Evolutionary conservation across 345 rosid genomes (phyloP), one percentile per base, ranked within the genome.

Genomic region (Sonneratia alba): DNA sequence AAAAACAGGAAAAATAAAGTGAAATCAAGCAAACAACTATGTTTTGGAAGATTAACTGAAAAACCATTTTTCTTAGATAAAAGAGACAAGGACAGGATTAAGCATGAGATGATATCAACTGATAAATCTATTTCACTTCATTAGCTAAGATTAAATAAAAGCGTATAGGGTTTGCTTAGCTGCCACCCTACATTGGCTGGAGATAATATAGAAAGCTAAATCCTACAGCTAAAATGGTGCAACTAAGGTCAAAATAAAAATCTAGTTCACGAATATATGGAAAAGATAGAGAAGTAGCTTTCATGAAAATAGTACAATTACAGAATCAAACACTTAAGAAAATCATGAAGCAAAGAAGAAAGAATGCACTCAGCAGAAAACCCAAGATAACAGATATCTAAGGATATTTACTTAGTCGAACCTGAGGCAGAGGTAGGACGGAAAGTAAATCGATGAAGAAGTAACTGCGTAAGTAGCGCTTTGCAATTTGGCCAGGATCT

Each of bases 351-450:
- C 36, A 68, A 14, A 22, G 9, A 47, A 27, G 65, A 38, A 56
- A 38, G 34, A 37, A 67, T 37, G 45, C 24, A 2, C 32, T 59
- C 43, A 9, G 0, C 22, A 49, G 69, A 37, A 64, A 40, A 48
- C 14, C 72, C 72, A 48, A 48, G 12, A 40, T 65, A 72, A 56
- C 72, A 70, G 75, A 72, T 49, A 70, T 57, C 21, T 68, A 22
- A 48, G 67, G 45, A 61, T 67, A 36, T 13, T 38, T 7, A 45
- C 56, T 68, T 51, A 6, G 66, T 71, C 66, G 59, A 73, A 94
- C 99, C 97, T 95, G 99, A 68, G 99, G 99, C 68, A 95, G 80
- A 36, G 99, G 99, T 70, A 95, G 77, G 72, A 92, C 84, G 5
- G 99, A 85, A 71, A 95, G 97, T 72, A 95, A 86, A 77, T 95